Base-by-base conservation (phyloP, 768 basidiomycete species). In the Podaxis sp. region DNA sequence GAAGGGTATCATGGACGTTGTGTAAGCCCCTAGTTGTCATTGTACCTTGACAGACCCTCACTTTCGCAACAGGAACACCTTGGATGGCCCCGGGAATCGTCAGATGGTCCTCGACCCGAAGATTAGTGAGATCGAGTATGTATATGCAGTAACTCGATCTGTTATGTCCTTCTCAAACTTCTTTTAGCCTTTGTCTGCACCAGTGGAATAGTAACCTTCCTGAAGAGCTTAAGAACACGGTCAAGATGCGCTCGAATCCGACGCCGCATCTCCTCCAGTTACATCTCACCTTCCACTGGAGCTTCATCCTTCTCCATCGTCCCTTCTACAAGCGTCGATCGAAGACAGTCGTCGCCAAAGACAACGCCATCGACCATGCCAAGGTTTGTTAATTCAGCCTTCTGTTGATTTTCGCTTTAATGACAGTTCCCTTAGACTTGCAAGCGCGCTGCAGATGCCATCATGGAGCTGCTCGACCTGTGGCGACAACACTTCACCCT, bases 251-350 rank as follows among this genome's bases (percentile, higher is more conserved):
- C 7, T 72, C 76, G 7, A 80, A 78, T 9, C 78, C 83, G 11
- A 80, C 81, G 0, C 84, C 84, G 0, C 85, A 87, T 62, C 75
- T 82, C 28, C 72, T 87, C 30, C 83, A 83, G 78, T 74, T 87
- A 63, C 84, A 87, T 64, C 73, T 82, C 30, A 75, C 80, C 9
- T 85, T 84, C 68, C 83, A 83, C 79, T 87, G 85, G 82, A 71
- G 82, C 17, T 80, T 82, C 65, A 84, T 88, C 38, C 78, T 88
- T 17, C 79, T 88, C 0, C 84, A 87, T 64, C 78, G 87, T 2
- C 86, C 86, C 0, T 84, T 75, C 76, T 85, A 77, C 71, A 80
- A 72, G 65, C 81, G 75, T 64, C 73, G 76, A 68, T 64, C 77
- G 59, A 73, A 79, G 63, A 72, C 73, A 64, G 72, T 73, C 64